Evolutionary conservation across 192 early-diverging fungal genomes (phyloP).

Genomic region (Backusella parvicylindrica): DNA sequence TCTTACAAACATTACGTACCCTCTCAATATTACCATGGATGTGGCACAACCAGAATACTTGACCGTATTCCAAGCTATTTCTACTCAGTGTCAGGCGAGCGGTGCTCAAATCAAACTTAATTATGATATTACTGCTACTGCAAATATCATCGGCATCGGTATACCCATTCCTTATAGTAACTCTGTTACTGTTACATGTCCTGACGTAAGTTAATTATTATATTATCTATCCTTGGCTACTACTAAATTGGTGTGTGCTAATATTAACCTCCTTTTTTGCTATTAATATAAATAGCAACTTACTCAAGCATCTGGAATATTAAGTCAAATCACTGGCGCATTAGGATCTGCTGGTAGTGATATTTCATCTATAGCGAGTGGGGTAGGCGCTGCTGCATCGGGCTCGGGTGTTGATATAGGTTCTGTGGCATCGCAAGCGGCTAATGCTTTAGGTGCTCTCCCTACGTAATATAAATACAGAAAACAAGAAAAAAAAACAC

Average conservation of each 20-base stretch:
- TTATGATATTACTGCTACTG: slow-evolving; percentile 20
- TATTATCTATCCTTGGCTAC: background rate
- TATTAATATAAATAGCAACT: background rate
- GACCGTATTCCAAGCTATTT: slow-evolving; percentile 39
- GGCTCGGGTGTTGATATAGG: background rate
- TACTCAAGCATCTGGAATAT: background rate
- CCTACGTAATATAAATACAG: background rate
- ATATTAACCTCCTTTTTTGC: background rate
- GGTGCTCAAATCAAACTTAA: slow-evolving; percentile 31
- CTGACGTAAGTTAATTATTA: background rate
- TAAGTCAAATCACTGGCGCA: background rate
- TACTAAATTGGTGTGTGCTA: background rate
- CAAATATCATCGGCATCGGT: slow-evolving; percentile 30
- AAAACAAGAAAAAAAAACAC: background rate
- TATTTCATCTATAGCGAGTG: background rate
- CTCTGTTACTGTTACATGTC: background rate
- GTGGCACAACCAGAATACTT: slow-evolving; percentile 13
- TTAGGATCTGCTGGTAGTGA: background rate
- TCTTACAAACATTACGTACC: slow-evolving; percentile 38
- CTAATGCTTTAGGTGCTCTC: background rate
- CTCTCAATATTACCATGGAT: slow-evolving; percentile 38
- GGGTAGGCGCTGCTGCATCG: background rate
- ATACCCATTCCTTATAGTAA: background rate
- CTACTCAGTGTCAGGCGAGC: slow-evolving; percentile 34
- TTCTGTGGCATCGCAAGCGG: background rate